Evolutionary conservation across 2,329 filamentous ascomycete species (phyloP), one percentile per base, ranked within the genome.

Genomic region (Penicillium decumbens): DNA sequence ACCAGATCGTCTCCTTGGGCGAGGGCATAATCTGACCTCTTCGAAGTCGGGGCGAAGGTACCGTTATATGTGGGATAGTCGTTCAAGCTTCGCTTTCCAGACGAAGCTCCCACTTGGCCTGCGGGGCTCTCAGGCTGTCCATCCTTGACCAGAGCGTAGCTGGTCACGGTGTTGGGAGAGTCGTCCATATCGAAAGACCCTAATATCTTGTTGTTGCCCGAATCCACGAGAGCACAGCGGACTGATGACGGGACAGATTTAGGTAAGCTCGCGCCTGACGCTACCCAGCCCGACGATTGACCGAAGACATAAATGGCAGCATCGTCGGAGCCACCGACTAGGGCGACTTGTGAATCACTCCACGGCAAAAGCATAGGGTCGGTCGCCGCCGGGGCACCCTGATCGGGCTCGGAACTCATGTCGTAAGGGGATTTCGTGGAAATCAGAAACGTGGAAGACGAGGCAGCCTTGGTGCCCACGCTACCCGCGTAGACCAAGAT

Each of bases 401-500:
- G 69, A 6, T 83, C 80, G 45, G 77, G 74, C 62, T 77, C 83
- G 0, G 86, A 77, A 8, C 74, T 63, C 3, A 91, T 80, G 3
- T 60, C 67, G 65, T 87, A 88, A 0, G 89, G 88, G 28, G 79
- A 72, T 4, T 77, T 77, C 1, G 85, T 83, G 2, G 77, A 74
- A 50, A 96, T 83, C 15, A 85, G 77, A 62, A 91, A 95, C 0
- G 89, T 92, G 58, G 89, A 80, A 0, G 88, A 90, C 0, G 80
- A 73, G 6, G 73, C 70, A 7, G 72, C 68, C 29, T 72, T 73
- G 24, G 81, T 81, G 58, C 84, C 80, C 60, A 84, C 82, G 13
- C 79, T 82, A 40, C 92, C 92, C 28, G 85, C 88, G 65, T 91
- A 96, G 24, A 95, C 78, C 23, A 96, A 72, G 47, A 97, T 87